Evolutionary conservation across 2,329 filamentous ascomycete species (phyloP), one percentile per base, ranked within the genome.

Genomic region (Xylaria hypoxylon): DNA sequence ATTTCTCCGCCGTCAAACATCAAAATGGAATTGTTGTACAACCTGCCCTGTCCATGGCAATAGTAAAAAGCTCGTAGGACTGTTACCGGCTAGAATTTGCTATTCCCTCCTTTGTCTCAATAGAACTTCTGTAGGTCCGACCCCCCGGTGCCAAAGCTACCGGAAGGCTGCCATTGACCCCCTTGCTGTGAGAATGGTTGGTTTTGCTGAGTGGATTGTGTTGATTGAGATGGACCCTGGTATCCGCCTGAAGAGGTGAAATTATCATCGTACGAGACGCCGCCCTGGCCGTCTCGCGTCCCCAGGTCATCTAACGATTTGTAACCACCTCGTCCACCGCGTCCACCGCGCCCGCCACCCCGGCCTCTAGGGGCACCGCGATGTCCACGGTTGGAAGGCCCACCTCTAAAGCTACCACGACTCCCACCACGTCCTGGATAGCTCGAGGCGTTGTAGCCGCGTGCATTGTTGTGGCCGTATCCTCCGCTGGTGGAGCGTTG

Each of bases 291-390:
- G 50, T 84, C 83, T 53, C 80, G 80, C 48, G 81, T 79, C 28
- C 84, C 85, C 31, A 89, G 83, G 71, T 93, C 90, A 75, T 92
- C 90, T 1, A 92, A 82, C 1, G 89, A 92, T 64, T 86, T 85
- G 76, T 93, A 92, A 28, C 83, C 83, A 24, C 84, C 84, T 28
- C 82, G 79, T 52, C 85, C 76, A 50, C 78, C 75, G 45, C 79
- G 77, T 57, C 79, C 77, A 48, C 78, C 75, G 45, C 79, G 77
- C 58, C 79, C 77, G 7, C 83, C 79, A 38, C 67, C 65, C 28
- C 68, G 60, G 15, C 67, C 68, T 44, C 68, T 61, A n/a, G 64
- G 11, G 38, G 52, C 13, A 33, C 80, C 79, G 38, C 80, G 77
- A 61, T 78, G 77, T 38, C 79, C 77, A 40, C 78, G 74, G 53